A percentile compares a stretch with the other conserved stretches of the same genome.
Conservation (phyloP, 768 basidiomycete species). For the Leccinum subgranulosum region DNA sequence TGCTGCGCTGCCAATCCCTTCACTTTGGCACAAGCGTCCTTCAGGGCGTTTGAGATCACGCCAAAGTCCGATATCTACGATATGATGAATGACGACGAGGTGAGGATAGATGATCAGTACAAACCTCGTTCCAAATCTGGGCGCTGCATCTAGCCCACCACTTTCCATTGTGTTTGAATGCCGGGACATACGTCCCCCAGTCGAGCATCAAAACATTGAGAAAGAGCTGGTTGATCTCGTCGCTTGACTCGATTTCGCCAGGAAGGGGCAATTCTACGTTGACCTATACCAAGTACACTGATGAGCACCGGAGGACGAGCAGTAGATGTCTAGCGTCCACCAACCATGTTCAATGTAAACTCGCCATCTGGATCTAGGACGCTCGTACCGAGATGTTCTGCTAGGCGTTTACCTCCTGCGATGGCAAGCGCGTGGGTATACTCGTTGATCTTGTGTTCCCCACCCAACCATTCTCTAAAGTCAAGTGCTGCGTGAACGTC, state of each 20-base stretch:
- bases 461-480: slow-evolving; percentile 72
- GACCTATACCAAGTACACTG: slow-evolving; percentile 21
- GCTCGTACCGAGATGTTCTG: slow-evolving; percentile 56
- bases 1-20: slow-evolving; percentile 3
- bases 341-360: slow-evolving; percentile 70
- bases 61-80: slow-evolving; percentile 32
- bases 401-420: slow-evolving; percentile 58
- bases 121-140: slow-evolving; percentile 34
- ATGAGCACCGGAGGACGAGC: not conserved
- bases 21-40: slow-evolving; percentile 21
- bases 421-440: slow-evolving; percentile 72
- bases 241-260: slow-evolving; percentile 20
- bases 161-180: slow-evolving; percentile 26
- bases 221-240: slow-evolving; percentile 14
- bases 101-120: not conserved
- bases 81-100: not conserved
- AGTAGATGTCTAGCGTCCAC: not conserved
- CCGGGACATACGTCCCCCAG: slow-evolving; percentile 15
- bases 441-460: slow-evolving; percentile 65
- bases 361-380: slow-evolving; percentile 60
- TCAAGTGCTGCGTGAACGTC: slow-evolving; percentile 49
- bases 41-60: slow-evolving; percentile 26
- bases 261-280: slow-evolving; percentile 40
- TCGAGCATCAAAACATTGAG: slow-evolving; percentile 17
- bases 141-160: slow-evolving; percentile 33